Percentiles rank a stretch among this genome's conserved stretches.
These are phyloP conservation scores for Letharia columbiana DNA, from an alignment of 495 filamentous ascomycete genomes.

Conservation along the genomic window DNA sequence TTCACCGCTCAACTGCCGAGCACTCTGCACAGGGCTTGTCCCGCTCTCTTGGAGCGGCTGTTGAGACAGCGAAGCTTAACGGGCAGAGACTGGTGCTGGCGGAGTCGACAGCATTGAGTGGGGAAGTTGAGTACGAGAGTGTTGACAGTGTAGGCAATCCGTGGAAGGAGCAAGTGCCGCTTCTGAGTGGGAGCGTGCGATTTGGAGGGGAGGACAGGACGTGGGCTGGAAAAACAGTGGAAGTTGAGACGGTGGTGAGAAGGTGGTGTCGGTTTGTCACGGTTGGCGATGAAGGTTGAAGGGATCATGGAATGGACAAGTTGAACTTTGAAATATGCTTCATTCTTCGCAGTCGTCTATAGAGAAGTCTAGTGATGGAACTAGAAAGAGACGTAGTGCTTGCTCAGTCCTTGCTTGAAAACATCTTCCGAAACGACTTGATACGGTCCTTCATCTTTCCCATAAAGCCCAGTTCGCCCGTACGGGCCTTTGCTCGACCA, in stretches of 20 bases:
- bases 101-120: constrained; percentile 28
- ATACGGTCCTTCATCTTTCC: constrained; percentile 40
- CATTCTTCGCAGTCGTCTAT: background rate
- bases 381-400: constrained; percentile 16
- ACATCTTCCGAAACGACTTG: constrained; percentile 33
- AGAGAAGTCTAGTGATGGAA: background rate
- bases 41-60: constrained; percentile 54
- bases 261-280: constrained; percentile 64
- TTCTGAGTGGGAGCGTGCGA: constrained; percentile 53
- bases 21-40: constrained; percentile 78
- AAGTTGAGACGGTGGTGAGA: constrained; percentile 52
- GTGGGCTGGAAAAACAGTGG: constrained; percentile 61
- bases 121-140: constrained; percentile 28
- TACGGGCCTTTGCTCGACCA: constrained; percentile 43
- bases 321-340: background rate
- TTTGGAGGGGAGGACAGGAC: constrained; percentile 44
- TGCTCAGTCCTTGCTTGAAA: constrained; percentile 35
- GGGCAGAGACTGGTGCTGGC: constrained; percentile 34
- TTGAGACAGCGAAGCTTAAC: constrained; percentile 50
- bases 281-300: background rate
- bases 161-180: constrained; percentile 50
- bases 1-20: constrained; percentile 67
- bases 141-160: constrained; percentile 28
- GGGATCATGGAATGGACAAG: background rate
- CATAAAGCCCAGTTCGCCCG: constrained; percentile 44